Conservation (phyloP, 805 yeast species). For the Candida peoriensis region DNA sequence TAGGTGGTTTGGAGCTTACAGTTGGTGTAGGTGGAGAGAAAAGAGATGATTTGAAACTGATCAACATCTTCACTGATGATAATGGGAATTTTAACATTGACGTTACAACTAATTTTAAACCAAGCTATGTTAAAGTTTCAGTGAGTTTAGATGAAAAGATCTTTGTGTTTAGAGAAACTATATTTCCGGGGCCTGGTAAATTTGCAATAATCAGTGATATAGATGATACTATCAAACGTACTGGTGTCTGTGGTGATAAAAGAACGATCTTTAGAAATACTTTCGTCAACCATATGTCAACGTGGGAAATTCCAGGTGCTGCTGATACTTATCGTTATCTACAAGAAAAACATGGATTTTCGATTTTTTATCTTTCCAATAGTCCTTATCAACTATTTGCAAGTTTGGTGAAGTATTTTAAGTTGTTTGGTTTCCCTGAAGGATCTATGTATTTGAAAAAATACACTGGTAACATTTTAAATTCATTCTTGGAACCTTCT, state of each 20-base stretch:
- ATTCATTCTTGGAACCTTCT: constrained; percentile 83
- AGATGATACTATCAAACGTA: constrained; percentile 88
- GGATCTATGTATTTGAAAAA: constrained; percentile 88
- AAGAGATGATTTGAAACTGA: constrained; percentile 25
- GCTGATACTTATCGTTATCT: constrained; percentile 65
- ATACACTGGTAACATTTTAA: constrained; percentile 74
- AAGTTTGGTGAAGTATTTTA: constrained; percentile 43
- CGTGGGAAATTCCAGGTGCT: constrained; percentile 73
- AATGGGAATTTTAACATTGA: constrained; percentile 62
- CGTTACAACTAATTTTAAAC: constrained; percentile 52
- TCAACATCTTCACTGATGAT: constrained; percentile 47
- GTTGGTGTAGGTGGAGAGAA: constrained; percentile 53
- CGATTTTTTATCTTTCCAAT: constrained; percentile 93
- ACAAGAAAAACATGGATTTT: constrained; percentile 34
- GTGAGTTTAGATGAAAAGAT: constrained; percentile 43
- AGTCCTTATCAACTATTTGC: constrained; percentile 85
- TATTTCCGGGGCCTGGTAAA: constrained; percentile 42
- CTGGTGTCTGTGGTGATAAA: constrained; percentile 89
- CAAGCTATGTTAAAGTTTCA: constrained; percentile 51
- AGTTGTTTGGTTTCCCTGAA: constrained; percentile 52
- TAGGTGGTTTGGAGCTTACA: constrained; percentile 50
- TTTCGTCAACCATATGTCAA: constrained; percentile 56
- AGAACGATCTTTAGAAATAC: constrained; percentile 76
- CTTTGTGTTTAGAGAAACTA: constrained; percentile 40
- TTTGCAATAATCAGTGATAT: constrained; percentile 81